Evolutionary conservation across 768 basidiomycete species (phyloP), one percentile per base, ranked within the genome.

Genomic region (Lenzites betulinus): DNA sequence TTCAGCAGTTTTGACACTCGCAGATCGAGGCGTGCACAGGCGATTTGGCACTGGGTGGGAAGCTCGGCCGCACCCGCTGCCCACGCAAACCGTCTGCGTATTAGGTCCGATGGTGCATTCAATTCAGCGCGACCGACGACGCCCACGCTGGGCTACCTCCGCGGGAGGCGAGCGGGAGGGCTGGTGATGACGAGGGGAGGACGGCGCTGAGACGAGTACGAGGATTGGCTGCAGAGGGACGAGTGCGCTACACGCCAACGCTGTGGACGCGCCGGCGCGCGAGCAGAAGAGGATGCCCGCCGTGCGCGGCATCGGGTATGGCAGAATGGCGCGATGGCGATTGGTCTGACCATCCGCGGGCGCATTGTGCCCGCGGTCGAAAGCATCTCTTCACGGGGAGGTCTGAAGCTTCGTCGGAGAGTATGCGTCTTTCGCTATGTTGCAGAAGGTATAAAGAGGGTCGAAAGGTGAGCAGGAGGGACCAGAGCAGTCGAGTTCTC

Each of bases 401-500:
- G 11, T 23, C 7, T 18, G 13, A 8, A 23, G 26, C 28, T 7
- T 30, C 28, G 26, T 15, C 47, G 26, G 28, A 3, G 5, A n/a
- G 28, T 8, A 16, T 8, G 3, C 8, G 13, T 3, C n/a, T 28
- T 2, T 30, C 18, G 26, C 6, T 16, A 15, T 7, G 7, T 7
- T 16, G 11, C 26, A n/a, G 25, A 23, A n/a, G 28, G 26, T 18
- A 38, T 60, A 60, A 53, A 60, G 46, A 60, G 47, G 59, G 23
- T 18, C n/a, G 35, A 3, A 20, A 3, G 9, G 3, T 8, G n/a
- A 2, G 9, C 22, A 9, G 23, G 26, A 20, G 13, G 12, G 50
- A 13, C 54, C 59, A 53, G 59, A 47, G 38, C 59, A 60, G 26
- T 35, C 28, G 28, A 53, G 44, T 60, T 25, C 39, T 39, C 35